These are phyloP conservation scores for Stephania cephalantha DNA, from an alignment of 164 flowering plant genomes.

Conservation along the genomic window DNA sequence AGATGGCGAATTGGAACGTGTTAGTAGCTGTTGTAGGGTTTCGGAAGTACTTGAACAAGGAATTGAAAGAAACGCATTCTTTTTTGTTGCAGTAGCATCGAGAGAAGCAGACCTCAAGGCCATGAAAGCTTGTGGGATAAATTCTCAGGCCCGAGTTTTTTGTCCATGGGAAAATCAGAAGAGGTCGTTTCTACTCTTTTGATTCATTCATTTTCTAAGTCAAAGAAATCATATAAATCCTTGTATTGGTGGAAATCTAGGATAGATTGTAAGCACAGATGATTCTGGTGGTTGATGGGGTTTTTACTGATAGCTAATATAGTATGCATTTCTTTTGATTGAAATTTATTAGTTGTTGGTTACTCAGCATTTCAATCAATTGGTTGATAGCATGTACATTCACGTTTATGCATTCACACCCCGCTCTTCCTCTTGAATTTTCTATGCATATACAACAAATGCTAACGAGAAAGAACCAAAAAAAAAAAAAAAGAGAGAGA, in stretches of 20 bases:
- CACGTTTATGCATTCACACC: too few relatives aligned
- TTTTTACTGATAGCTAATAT: background rate
- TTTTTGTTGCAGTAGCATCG: background rate
- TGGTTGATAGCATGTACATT: background rate
- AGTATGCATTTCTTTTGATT: background rate
- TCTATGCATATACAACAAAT: too few relatives aligned
- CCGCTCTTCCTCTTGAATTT: too few relatives aligned
- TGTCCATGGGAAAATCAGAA: background rate
- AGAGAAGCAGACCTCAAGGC: background rate
- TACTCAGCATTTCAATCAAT: background rate
- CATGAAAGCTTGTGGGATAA: conserved; percentile 7
- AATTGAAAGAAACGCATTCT: conserved; percentile 8
- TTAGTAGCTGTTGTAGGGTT: background rate
- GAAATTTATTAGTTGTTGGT: background rate
- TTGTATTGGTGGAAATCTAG: conserved; percentile 7
- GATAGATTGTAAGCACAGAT: background rate
- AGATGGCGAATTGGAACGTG: background rate
- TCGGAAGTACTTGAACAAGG: background rate
- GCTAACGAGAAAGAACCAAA: too few relatives aligned
- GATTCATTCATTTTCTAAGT: background rate
- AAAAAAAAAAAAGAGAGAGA: too few relatives aligned
- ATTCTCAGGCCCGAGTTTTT: conserved; percentile 1
- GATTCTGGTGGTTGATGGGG: background rate
- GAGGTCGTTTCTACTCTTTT: background rate
- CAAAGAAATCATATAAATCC: background rate